Base-by-base conservation (phyloP, 2,329 filamentous ascomycete genomes). In the Clarireedia monteithiana region DNA sequence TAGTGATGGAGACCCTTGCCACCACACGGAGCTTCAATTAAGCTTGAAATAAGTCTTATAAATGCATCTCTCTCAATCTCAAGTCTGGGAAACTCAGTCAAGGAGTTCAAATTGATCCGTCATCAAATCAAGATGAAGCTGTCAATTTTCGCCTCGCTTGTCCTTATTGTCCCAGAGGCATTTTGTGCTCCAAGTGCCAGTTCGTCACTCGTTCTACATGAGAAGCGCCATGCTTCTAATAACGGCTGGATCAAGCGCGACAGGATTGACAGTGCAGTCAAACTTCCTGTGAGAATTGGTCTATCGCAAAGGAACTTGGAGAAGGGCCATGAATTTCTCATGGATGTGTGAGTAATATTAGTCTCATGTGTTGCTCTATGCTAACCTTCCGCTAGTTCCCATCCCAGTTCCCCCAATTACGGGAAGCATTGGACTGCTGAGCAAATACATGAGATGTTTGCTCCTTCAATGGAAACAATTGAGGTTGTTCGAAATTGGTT, bases 221-320 rank as follows among this genome's bases (percentile, higher is more conserved):
- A 63, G 30, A 59, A 60, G 36, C 58, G 63, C 27, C 42, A 57
- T 23, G 15, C 30, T 23, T 27, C 54, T 17, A 24, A 46, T 14
- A 52, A 39, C 17, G 48, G 50, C 39, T 65, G 63, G 62, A 40
- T 57, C 15, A 64, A 62, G 24, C 40, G 50, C 12, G 57, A 53
- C 27, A 57, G 55, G 12, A 49, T 64, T 17, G 44, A 58, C 10
- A 12, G 56, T 9, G 45, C 44, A 45, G 50, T 59, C 17, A 57
- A 57, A 20, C 61, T 77, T 38, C 74, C 75, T 2, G 71, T 77
- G 59, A 68, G 73, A 14, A 75, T 77, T 56, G 74, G 72, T 12
- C 59, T 77, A 51, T 69, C 68, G 3, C 75, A 77, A 61, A 67
- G 66, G 7, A 76, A 77, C 52, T 60, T 77, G 15, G 70, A 76